These are phyloP conservation scores for Handroanthus guayacan DNA, from an alignment of 257 asterid species.

Conservation along the genomic window DNA sequence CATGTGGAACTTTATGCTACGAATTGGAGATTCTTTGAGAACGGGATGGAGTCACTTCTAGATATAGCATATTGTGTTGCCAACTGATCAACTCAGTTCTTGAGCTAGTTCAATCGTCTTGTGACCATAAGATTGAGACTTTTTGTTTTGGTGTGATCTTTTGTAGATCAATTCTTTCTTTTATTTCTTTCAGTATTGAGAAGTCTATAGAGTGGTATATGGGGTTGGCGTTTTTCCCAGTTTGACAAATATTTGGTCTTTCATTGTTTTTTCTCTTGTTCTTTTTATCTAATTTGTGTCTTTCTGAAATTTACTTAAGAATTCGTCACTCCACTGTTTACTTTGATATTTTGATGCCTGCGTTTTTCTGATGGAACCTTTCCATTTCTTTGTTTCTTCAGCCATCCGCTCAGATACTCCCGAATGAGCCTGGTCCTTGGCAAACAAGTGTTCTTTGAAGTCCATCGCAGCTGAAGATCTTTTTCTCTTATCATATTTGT, in stretches of 20 bases:
- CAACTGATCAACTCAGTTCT: background rate
- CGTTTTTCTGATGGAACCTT: slow-evolving; percentile 25
- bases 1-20: slow-evolving; percentile 9
- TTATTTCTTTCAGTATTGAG: background rate
- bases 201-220: background rate
- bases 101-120: background rate
- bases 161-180: background rate
- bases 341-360: background rate
- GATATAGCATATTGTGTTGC: background rate
- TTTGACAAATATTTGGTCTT: background rate
- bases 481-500: slow-evolving; percentile 20
- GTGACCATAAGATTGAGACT: background rate
- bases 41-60: background rate
- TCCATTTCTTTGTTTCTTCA: slow-evolving; percentile 40
- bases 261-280: background rate
- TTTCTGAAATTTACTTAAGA: background rate
- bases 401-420: slow-evolving; percentile 52
- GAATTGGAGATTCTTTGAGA: background rate
- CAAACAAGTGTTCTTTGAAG: slow-evolving; percentile 16
- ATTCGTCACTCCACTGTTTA: background rate
- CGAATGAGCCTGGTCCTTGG: slow-evolving; percentile 40
- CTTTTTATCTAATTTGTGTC: background rate
- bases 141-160: slow-evolving; percentile 4
- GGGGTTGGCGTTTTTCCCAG: background rate
- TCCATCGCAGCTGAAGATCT: slow-evolving; percentile 35